Evolutionary conservation across 1,139 yeast genomes (phyloP).

Genomic region (Candida labiduridarum): DNA sequence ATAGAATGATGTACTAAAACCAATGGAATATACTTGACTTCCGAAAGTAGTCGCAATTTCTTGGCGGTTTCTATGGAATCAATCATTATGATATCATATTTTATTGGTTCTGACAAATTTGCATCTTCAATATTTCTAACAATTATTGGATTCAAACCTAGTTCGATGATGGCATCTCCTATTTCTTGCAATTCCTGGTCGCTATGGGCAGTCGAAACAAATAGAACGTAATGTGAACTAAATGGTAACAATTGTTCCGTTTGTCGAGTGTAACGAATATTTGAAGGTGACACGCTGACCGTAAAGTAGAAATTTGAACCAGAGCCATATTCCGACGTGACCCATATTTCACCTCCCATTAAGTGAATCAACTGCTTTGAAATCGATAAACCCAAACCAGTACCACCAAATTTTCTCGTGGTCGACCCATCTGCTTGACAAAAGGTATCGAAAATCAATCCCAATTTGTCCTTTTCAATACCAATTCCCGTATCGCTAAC

Average conservation of each 20-base stretch:
- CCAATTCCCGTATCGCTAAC: constrained; percentile 91
- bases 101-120: constrained; percentile 54
- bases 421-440: constrained; percentile 94
- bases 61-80: constrained; percentile 78
- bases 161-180: constrained; percentile 38
- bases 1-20: constrained; percentile 76
- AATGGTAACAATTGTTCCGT: constrained; percentile 75
- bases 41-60: constrained; percentile 64
- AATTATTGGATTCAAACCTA: constrained; percentile 53
- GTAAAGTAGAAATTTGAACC: constrained; percentile 85
- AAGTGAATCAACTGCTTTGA: constrained; percentile 83
- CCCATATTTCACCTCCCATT: constrained; percentile 94
- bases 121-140: constrained; percentile 55
- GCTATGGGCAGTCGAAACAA: constrained; percentile 67
- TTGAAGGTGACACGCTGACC: constrained; percentile 74
- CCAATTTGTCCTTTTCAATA: constrained; percentile 79
- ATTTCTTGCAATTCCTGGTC: constrained; percentile 52
- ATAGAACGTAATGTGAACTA: constrained; percentile 66
- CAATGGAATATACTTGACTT: constrained; percentile 79
- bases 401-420: constrained; percentile 89
- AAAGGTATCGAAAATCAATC: constrained; percentile 82
- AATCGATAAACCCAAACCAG: constrained; percentile 83
- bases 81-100: constrained; percentile 78
- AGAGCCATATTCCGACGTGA: constrained; percentile 74
- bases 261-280: constrained; percentile 61